Evolutionary conservation across 768 basidiomycete species (phyloP).

Genomic region (Collybia nuda): DNA sequence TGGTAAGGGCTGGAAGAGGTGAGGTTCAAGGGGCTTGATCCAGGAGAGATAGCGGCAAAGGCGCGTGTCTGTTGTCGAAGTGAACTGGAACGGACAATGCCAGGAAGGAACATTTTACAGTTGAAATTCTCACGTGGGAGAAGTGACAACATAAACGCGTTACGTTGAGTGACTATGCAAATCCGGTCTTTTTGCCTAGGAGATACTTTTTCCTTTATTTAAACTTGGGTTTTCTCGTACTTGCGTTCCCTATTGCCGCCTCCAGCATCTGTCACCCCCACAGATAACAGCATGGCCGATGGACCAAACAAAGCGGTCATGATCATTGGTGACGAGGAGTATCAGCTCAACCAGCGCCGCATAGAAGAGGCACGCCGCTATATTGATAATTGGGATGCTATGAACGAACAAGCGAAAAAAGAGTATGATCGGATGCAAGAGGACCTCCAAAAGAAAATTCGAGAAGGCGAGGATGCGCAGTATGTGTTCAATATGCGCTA

Average conservation of each 20-base stretch:
- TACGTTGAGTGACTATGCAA: no score
- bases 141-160: no score
- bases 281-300: conserved; percentile 8
- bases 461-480: conserved; percentile 17
- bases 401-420: conserved; percentile 41
- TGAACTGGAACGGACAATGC: conserved; percentile 11
- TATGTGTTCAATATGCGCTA: conserved; percentile 6
- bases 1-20: conserved; percentile 64
- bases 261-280: no score
- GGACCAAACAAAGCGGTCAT: conserved; percentile 5
- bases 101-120: conserved; percentile 20
- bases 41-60: conserved; percentile 50
- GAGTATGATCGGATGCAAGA: conserved; percentile 20
- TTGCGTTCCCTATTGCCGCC: no score
- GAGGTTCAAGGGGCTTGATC: conserved; percentile 37
- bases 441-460: conserved; percentile 12
- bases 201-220: no score
- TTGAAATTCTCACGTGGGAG: conserved; percentile 12
- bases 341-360: conserved; percentile 23
- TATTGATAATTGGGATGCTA: conserved; percentile 19
- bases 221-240: no score
- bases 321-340: conserved; percentile 26
- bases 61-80: conserved; percentile 28
- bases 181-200: no score
- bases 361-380: conserved; percentile 30